Conservation (phyloP, 2,329 filamentous ascomycete species). For the Paradendryphiella salina region DNA sequence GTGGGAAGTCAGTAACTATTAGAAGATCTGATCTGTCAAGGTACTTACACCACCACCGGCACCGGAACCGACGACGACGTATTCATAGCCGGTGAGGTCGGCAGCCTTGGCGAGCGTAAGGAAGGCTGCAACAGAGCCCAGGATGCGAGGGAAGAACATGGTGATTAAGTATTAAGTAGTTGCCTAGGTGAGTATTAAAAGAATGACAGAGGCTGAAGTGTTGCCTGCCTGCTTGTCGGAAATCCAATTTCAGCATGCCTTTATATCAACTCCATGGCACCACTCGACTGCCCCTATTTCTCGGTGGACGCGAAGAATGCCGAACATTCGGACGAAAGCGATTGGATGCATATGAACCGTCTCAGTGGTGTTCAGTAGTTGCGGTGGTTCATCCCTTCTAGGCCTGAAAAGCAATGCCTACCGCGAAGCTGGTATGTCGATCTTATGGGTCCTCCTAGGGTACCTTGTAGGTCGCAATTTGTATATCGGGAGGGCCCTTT, state of each 20-base stretch:
- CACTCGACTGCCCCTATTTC: slow-evolving; percentile 5
- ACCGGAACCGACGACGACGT: slow-evolving; percentile 62
- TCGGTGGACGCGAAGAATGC: not conserved
- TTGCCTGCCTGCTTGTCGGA: slow-evolving; percentile 16
- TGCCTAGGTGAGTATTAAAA: slow-evolving; percentile 4
- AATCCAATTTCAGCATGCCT: not conserved
- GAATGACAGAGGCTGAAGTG: slow-evolving; percentile 21
- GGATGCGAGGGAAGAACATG: slow-evolving; percentile 31
- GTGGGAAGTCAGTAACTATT: not conserved
- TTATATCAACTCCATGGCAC: slow-evolving; percentile 9
- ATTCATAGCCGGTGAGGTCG: slow-evolving; percentile 57
- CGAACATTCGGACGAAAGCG: slow-evolving; percentile 3
- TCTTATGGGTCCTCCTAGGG: slow-evolving; percentile 1
- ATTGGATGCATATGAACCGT: slow-evolving; percentile 3
- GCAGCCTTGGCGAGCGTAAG: slow-evolving; percentile 31
- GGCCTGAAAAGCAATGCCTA: slow-evolving; percentile 11
- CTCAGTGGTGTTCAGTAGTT: slow-evolving; percentile 10
- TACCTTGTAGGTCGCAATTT: slow-evolving; percentile 8
- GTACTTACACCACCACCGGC: slow-evolving; percentile 32
- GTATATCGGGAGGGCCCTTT: not conserved
- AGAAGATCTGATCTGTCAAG: not conserved
- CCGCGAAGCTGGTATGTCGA: slow-evolving; percentile 2
- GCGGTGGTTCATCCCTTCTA: slow-evolving; percentile 17
- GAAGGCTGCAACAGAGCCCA: slow-evolving; percentile 26
- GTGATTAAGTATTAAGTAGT: slow-evolving; percentile 13